Conservation (phyloP, 306 rosid genomes). For the Dalbergia cochinchinensis region DNA sequence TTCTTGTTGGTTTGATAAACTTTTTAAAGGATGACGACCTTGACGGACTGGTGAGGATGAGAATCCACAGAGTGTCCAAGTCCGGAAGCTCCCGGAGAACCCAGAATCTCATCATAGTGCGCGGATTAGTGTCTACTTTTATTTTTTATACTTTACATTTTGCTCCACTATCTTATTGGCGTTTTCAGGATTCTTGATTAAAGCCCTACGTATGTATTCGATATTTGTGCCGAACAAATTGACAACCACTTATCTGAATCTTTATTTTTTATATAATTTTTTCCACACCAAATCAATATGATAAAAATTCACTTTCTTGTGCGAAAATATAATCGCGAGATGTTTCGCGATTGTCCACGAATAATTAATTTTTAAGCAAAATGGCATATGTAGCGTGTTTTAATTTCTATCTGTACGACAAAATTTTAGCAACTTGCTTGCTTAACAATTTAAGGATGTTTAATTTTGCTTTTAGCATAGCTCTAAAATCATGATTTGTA, state of each 20-base stretch:
- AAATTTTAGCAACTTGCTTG: not conserved
- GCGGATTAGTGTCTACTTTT: not conserved
- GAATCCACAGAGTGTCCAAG: constrained; percentile 26
- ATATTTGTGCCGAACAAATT: not conserved
- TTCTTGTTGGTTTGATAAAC: not conserved
- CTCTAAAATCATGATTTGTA: too few relatives aligned
- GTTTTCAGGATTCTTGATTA: not conserved
- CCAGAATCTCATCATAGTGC: constrained; percentile 6
- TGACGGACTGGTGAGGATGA: constrained; percentile 13
- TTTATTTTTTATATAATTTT: not conserved
- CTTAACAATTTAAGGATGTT: not conserved
- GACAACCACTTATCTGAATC: not conserved
- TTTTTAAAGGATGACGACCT: not conserved
- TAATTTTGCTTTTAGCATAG: too few relatives aligned
- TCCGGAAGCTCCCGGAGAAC: constrained; percentile 33
- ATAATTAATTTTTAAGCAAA: too few relatives aligned
- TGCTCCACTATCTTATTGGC: not conserved
- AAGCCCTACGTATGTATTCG: not conserved
- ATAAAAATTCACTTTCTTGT: not conserved
- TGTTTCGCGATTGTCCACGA: constrained; percentile 8
- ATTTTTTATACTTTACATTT: not conserved
- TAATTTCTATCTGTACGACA: too few relatives aligned
- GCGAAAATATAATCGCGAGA: not conserved
- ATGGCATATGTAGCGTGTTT: too few relatives aligned
- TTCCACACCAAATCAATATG: not conserved